Conservation (phyloP, 1,139 yeast genomes). For the Protomyces gravidus region DNA sequence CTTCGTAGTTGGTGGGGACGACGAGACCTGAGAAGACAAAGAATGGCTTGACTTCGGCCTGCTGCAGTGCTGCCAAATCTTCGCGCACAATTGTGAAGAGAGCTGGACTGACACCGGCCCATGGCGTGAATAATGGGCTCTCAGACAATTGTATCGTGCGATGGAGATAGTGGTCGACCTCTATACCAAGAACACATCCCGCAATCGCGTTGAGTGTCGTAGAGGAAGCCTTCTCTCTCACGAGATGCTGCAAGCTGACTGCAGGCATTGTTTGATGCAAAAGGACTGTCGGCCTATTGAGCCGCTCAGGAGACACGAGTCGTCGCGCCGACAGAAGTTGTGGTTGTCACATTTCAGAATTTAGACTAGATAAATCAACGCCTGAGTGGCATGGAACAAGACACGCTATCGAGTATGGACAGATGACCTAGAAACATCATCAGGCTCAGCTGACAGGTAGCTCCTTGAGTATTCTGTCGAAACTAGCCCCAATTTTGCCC, state of each 20-base stretch:
- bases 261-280: not conserved
- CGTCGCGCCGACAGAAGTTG: no score
- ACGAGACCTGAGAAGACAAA: conserved; percentile 64
- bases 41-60: conserved; percentile 64
- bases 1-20: conserved; percentile 33
- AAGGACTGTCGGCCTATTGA: not conserved
- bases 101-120: conserved; percentile 77
- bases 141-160: conserved; percentile 59
- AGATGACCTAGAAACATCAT: no score
- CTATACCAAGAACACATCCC: conserved; percentile 57
- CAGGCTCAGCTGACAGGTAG: conserved; percentile 40
- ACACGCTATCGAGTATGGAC: no score
- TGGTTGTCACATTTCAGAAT: no score
- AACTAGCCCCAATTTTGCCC: conserved; percentile 27
- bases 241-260: conserved; percentile 13
- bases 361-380: no score
- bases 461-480: conserved; percentile 25
- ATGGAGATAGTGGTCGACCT: conserved; percentile 67
- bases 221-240: conserved; percentile 13
- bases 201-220: conserved; percentile 11
- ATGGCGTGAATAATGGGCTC: conserved; percentile 70
- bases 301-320: no score
- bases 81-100: conserved; percentile 55
- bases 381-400: no score
- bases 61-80: conserved; percentile 59